phyloP scores from a whole-genome alignment of 768 basidiomycete genomes.

The Exidia glandulosa region DNA sequence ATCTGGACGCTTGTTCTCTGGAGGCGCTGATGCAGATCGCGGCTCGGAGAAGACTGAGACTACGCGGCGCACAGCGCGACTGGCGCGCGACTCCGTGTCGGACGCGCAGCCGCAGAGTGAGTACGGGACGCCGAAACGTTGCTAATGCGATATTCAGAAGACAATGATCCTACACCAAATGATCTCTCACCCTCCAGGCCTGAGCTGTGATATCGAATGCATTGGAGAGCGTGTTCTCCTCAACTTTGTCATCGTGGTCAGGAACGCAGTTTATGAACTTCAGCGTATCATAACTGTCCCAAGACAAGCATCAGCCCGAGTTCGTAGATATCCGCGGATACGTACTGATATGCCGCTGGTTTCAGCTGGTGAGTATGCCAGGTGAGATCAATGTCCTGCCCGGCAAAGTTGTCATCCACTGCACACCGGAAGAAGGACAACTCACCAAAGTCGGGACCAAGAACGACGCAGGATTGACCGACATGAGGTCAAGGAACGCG shows the following conservation, averaged over 20 bases:
- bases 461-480: not conserved
- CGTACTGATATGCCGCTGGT: constrained; percentile 31
- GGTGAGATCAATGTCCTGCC: constrained; percentile 62
- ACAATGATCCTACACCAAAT: no score
- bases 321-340: constrained; percentile 12
- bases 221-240: constrained; percentile 31
- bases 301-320: not conserved
- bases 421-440: not conserved
- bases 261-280: not conserved
- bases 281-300: not conserved
- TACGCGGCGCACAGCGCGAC: not conserved
- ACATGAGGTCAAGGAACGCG: not conserved
- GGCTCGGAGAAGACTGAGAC: not conserved
- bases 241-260: constrained; percentile 39
- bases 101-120: constrained; percentile 3
- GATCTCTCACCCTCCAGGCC: constrained; percentile 29
- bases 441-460: not conserved
- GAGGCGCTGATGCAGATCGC: not conserved
- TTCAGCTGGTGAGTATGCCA: constrained; percentile 69
- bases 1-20: constrained; percentile 1
- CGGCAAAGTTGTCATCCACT: not conserved
- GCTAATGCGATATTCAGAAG: constrained; percentile 6
- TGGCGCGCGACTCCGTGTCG: constrained; percentile 8
- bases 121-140: constrained; percentile 3
- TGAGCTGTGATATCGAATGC: constrained; percentile 41